These are phyloP conservation scores for Tuctoria greenei DNA, from an alignment of 176 grass and related monocot species.

Conservation along the genomic window DNA sequence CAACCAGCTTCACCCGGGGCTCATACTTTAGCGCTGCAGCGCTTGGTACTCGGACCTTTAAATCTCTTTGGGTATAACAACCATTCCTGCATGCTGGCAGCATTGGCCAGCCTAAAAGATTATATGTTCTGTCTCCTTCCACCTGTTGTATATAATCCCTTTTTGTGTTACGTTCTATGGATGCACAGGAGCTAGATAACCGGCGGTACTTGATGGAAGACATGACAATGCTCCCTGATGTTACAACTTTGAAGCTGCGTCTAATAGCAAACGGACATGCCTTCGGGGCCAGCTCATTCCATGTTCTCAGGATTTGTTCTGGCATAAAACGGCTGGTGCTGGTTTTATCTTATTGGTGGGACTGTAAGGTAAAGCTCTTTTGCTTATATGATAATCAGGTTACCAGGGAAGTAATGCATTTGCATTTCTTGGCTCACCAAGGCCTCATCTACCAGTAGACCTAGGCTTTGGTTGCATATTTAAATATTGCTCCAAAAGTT, in stretches of 20 bases:
- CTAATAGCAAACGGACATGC: slow-evolving; percentile 9
- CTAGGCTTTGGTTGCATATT: not conserved
- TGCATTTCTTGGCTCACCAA: not conserved
- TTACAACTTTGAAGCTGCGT: not conserved
- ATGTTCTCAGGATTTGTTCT: slow-evolving; percentile 5
- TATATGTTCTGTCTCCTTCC: not conserved
- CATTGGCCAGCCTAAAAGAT: not conserved
- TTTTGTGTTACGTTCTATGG: not conserved
- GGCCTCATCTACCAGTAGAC: not conserved
- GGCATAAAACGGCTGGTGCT: not conserved
- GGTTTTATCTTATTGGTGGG: not conserved
- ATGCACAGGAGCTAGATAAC: not conserved
- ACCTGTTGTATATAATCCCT: not conserved
- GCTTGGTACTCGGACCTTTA: too few relatives aligned
- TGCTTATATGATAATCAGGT: not conserved
- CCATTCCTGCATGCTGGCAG: not conserved
- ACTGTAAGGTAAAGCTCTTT: not conserved
- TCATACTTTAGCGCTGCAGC: too few relatives aligned
- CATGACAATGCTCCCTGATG: slow-evolving; percentile 7
- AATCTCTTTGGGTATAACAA: not conserved
- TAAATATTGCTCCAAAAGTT: not conserved
- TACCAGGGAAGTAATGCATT: not conserved
- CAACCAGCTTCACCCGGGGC: too few relatives aligned
- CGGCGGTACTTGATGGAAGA: slow-evolving; percentile 25
- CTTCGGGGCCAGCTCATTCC: not conserved